Conservation (phyloP, 2,329 filamentous ascomycete species). For the Cladosporium halotolerans region DNA sequence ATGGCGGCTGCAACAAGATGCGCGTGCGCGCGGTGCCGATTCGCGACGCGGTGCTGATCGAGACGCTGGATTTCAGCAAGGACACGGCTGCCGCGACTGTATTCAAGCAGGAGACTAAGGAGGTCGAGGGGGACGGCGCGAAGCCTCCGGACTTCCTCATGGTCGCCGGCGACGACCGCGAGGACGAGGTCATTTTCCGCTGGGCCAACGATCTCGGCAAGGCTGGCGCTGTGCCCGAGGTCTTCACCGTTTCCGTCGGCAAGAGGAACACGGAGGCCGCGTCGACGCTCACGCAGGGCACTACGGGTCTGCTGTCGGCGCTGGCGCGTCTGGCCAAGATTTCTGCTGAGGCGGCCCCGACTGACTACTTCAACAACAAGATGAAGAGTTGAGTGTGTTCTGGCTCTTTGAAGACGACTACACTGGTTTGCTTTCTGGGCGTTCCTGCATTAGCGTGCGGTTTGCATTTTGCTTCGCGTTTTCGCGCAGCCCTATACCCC, state of each 20-base stretch:
- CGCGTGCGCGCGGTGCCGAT: constrained; percentile 76
- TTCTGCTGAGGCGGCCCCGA: constrained; percentile 18
- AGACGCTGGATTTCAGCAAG: constrained; percentile 83
- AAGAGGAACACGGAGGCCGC: constrained; percentile 82
- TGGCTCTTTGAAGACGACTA: no score
- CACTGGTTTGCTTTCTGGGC: no score
- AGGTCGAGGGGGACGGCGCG: constrained; percentile 25
- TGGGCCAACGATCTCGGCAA: constrained; percentile 80
- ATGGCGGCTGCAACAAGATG: constrained; percentile 81
- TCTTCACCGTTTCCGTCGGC: constrained; percentile 80
- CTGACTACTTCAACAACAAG: constrained; percentile 14
- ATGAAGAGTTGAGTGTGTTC: no score
- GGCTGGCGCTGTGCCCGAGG: constrained; percentile 46
- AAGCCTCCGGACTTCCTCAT: constrained; percentile 71
- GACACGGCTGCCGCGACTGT: constrained; percentile 72
- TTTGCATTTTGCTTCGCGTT: no score
- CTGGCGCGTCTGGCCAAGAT: constrained; percentile 28
- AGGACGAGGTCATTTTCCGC: constrained; percentile 88
- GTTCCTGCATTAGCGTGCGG: no score
- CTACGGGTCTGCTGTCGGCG: constrained; percentile 59
- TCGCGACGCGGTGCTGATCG: constrained; percentile 72
- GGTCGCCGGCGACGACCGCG: constrained; percentile 82
- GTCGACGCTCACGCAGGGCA: constrained; percentile 80
- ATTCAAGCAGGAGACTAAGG: constrained; percentile 38
- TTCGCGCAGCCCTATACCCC: no score